These are phyloP conservation scores for Phellopilus nigrolimitatus DNA, from an alignment of 1,284 basidiomycete genomes.

Conservation along the genomic window DNA sequence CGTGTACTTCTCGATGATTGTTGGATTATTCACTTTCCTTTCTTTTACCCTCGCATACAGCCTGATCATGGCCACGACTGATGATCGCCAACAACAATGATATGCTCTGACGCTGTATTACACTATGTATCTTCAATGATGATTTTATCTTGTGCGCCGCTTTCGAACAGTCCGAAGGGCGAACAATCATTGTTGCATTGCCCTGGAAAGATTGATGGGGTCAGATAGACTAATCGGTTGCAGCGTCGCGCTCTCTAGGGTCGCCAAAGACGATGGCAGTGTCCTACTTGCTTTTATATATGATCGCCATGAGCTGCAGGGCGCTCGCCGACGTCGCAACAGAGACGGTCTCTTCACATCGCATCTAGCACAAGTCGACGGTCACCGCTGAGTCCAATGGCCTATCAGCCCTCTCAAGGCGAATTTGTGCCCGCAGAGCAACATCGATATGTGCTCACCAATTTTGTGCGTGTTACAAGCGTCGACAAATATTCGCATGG, in stretches of 20 bases:
- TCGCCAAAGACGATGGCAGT: conserved; percentile 13
- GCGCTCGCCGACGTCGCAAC: no score
- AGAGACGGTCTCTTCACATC: conserved; percentile 2
- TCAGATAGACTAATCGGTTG: neutral
- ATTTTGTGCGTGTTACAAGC: conserved; percentile 54
- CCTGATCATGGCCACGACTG: neutral
- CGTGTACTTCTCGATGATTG: neutral
- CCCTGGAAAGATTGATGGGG: neutral
- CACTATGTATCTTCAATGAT: neutral
- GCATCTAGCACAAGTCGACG: no score
- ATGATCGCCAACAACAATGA: neutral
- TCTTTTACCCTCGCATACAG: neutral
- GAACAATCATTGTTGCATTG: neutral
- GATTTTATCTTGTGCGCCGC: neutral
- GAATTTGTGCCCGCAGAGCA: conserved; percentile 67
- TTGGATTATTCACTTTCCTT: conserved; percentile 1
- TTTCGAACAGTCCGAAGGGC: neutral
- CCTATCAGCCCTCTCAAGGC: conserved; percentile 22
- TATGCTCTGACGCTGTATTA: neutral
- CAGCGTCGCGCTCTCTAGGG: no score
- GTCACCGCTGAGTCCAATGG: conserved; percentile 13
- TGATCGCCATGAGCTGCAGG: neutral
- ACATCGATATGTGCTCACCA: conserved; percentile 73
- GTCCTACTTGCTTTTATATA: conserved; percentile 6
- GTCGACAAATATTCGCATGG: neutral